Percentiles rank a stretch among this genome's conserved stretches.
phyloP scores from a whole-genome alignment of 2,329 filamentous ascomycete species.

The Botrytis byssoidea region DNA sequence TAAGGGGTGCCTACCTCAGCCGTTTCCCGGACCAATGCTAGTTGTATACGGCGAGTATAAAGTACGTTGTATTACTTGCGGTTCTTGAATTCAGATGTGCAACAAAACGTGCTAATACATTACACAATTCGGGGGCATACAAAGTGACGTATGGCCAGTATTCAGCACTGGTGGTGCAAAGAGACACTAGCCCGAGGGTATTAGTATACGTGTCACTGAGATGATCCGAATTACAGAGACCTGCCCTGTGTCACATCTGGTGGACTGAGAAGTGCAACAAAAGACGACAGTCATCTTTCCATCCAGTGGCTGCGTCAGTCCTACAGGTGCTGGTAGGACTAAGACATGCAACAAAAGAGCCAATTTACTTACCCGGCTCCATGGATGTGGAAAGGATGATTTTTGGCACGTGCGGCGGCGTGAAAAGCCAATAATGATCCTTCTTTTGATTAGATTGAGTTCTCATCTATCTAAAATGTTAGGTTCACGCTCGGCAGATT shows the following conservation, averaged over 20 bases:
- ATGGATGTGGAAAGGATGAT: neutral
- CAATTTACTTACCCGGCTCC: neutral
- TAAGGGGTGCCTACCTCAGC: neutral
- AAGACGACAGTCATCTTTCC: neutral
- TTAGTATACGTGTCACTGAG: neutral
- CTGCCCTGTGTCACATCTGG: neutral
- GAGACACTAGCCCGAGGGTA: neutral
- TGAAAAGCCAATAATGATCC: neutral
- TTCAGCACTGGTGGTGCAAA: neutral
- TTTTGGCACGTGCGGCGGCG: neutral
- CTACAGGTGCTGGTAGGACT: neutral
- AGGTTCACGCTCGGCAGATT: neutral
- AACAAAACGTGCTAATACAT: neutral
- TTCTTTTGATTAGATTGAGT: neutral
- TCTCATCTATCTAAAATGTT: neutral
- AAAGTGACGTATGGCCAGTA: neutral
- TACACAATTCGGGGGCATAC: neutral
- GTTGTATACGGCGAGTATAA: neutral
- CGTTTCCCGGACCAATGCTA: neutral
- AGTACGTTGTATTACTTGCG: constrained; percentile 1
- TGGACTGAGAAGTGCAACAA: constrained; percentile 1
- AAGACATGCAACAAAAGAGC: constrained; percentile 7
- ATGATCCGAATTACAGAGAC: neutral
- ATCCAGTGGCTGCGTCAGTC: neutral
- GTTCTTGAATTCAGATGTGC: neutral